Evolutionary conservation across 1,139 yeast species (phyloP), one percentile per base, ranked within the genome.

Genomic region (Pichia sp.): DNA sequence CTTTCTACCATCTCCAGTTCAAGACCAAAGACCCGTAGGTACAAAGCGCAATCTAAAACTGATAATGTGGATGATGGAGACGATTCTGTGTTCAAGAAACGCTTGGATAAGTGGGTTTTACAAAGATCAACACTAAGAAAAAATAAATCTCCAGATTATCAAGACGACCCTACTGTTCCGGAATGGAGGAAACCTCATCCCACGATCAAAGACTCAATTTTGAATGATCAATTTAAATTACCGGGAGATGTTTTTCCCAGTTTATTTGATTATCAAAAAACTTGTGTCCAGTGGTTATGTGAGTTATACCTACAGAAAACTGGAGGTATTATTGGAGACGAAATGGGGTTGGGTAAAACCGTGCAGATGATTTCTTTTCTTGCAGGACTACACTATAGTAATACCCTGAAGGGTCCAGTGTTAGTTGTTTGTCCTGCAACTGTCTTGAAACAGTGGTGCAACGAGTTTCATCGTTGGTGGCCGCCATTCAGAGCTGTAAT

Each of bases 391-490:
- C 95, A 88, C 58, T 85, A 88, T 59, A 85, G 95, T 23, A 81
- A 83, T 0, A 66, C 77, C 44, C 65, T 92, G 4, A 73, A 77
- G 27, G 84, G 83, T 40, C 98, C 98, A 0, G 83, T 85, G 0
- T 60, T 92, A 35, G 74, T 92, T 37, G 97, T 92, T 0, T 95
- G 96, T 48, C 98, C 98, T 0, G 97, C 98, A 0, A 92, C 98
- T 0, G 97, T 92, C 0, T 69, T 92, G 73, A 84, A 79, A 50
- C 98, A 92, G 59, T 92, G 98, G 98, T 95, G 90, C 5, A 84
- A 82, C 51, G 98, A 92, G 61, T 80, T 92, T 46, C 98, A 92
- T 57, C 74, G 83, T 42, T 92, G 98, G 98, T 92, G 97, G 97
- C 97, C 98, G 2, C 90, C 97, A 0, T 70, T 94, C 31, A 66